Percentiles rank a stretch among this genome's conserved stretches.
Evolutionary conservation across 306 rosid genomes (phyloP).

Genomic region (Lupinus albus): DNA sequence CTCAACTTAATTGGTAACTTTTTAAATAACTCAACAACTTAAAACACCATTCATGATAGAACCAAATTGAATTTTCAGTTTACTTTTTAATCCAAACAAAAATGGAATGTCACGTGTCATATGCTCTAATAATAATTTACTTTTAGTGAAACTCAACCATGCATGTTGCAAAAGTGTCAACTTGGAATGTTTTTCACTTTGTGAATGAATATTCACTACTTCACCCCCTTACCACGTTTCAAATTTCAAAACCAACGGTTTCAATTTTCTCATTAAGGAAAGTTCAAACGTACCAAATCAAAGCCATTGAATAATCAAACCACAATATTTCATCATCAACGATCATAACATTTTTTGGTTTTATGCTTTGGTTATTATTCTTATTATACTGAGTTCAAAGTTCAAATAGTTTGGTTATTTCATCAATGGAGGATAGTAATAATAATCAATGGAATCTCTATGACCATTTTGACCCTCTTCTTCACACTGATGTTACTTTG

Average conservation of each 20-base stretch:
- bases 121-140: neutral
- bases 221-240: slow-evolving; percentile 54
- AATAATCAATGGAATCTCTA: slow-evolving; percentile 43
- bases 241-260: slow-evolving; percentile 73
- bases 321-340: neutral
- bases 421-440: slow-evolving; percentile 46
- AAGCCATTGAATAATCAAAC: slow-evolving; percentile 30
- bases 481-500: slow-evolving; percentile 56
- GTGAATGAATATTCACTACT: neutral
- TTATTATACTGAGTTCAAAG: slow-evolving; percentile 41
- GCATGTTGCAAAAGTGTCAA: neutral
- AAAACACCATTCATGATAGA: no score
- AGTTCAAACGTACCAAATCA: slow-evolving; percentile 43
- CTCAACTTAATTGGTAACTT: no score
- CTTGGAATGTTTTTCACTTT: neutral
- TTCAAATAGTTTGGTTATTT: slow-evolving; percentile 36
- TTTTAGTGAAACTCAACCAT: slow-evolving; percentile 16
- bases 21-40: no score
- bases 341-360: no score
- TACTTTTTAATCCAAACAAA: neutral
- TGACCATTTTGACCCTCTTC: slow-evolving; percentile 57
- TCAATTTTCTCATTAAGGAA: slow-evolving; percentile 33
- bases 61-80: no score
- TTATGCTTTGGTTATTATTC: slow-evolving; percentile 38
- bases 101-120: neutral